Evolutionary conservation across 129 eudicot genomes (phyloP).

Genomic region (Sambucus nigra): DNA sequence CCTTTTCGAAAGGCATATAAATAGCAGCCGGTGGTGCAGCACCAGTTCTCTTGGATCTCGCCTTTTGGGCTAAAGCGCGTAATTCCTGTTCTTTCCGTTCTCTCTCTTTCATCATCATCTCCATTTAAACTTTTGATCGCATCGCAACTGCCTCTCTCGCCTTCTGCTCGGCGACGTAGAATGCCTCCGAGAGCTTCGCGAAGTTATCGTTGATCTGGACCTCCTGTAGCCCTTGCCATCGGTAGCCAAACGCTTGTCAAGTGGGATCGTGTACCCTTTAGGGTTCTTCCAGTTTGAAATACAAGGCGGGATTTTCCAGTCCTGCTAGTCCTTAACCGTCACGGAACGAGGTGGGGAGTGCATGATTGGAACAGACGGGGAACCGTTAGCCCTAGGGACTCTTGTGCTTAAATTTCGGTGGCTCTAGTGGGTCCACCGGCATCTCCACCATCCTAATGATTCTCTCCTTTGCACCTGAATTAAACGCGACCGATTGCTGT

Average conservation of each 20-base stretch:
- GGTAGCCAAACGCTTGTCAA: slow-evolving; percentile 89
- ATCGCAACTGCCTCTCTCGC: slow-evolving; percentile 84
- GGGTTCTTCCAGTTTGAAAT: slow-evolving; percentile 96
- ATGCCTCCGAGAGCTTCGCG: slow-evolving; percentile 79
- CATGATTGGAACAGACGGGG: slow-evolving; percentile 93
- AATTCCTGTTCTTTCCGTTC: slow-evolving; percentile 77
- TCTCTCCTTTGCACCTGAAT: slow-evolving; percentile 89
- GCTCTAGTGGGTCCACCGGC: slow-evolving; percentile 92
- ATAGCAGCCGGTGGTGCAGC: slow-evolving; percentile 35
- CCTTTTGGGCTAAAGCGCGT: slow-evolving; percentile 72
- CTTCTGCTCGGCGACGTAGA: slow-evolving; percentile 80
- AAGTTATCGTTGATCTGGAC: slow-evolving; percentile 86
- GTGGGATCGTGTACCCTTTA: slow-evolving; percentile 85
- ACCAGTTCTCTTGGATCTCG: slow-evolving; percentile 79
- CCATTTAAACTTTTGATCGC: slow-evolving; percentile 86
- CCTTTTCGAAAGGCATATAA: slow-evolving; percentile 34
- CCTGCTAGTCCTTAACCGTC: slow-evolving; percentile 87
- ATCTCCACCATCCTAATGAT: slow-evolving; percentile 86
- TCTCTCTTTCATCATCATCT: slow-evolving; percentile 84
- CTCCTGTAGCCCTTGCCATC: slow-evolving; percentile 93
- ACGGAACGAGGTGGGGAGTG: slow-evolving; percentile 95
- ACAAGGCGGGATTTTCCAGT: slow-evolving; percentile 95
- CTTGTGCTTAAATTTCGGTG: slow-evolving; percentile 94
- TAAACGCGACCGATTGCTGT: slow-evolving; percentile 75
- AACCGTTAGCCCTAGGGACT: slow-evolving; percentile 86